Evolutionary conservation across 2,329 filamentous ascomycete genomes (phyloP).

Genomic region (Elsinoe ampelina): DNA sequence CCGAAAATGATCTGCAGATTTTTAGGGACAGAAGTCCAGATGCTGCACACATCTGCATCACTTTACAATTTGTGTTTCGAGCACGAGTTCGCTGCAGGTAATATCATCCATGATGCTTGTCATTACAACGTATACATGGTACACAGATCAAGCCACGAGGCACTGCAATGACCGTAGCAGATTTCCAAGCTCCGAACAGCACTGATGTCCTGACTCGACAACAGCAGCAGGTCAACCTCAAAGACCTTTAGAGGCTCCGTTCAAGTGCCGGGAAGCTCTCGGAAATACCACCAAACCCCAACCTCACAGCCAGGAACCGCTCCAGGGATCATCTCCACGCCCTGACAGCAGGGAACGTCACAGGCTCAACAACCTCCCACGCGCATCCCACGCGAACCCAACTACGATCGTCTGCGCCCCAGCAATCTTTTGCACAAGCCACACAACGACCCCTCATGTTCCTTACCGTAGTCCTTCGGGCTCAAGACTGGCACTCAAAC

Average conservation of each 20-base stretch:
- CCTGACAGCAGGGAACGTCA: conserved; percentile 1
- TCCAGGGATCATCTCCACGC: neutral
- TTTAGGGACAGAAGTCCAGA: neutral
- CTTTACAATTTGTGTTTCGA: too few species aligned
- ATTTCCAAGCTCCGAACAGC: too few species aligned
- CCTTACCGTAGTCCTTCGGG: neutral
- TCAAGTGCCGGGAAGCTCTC: too few species aligned
- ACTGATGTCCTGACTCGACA: too few species aligned
- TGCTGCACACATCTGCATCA: too few species aligned
- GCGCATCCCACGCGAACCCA: neutral
- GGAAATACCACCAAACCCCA: neutral
- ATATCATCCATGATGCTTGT: too few species aligned
- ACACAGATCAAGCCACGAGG: too few species aligned
- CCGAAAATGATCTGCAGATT: conserved; percentile 3
- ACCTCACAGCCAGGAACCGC: neutral
- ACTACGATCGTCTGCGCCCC: neutral
- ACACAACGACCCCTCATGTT: neutral
- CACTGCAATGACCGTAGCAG: too few species aligned
- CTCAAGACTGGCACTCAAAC: neutral
- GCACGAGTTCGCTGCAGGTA: too few species aligned
- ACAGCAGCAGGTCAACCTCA: too few species aligned
- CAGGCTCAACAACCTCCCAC: neutral
- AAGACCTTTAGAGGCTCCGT: too few species aligned
- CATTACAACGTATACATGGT: too few species aligned
- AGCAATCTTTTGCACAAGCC: neutral